Percentiles rank a stretch among this genome's conserved stretches.
These are phyloP conservation scores for Limnanthes douglasii DNA, from an alignment of 345 rosid genomes.

Conservation along the genomic window DNA sequence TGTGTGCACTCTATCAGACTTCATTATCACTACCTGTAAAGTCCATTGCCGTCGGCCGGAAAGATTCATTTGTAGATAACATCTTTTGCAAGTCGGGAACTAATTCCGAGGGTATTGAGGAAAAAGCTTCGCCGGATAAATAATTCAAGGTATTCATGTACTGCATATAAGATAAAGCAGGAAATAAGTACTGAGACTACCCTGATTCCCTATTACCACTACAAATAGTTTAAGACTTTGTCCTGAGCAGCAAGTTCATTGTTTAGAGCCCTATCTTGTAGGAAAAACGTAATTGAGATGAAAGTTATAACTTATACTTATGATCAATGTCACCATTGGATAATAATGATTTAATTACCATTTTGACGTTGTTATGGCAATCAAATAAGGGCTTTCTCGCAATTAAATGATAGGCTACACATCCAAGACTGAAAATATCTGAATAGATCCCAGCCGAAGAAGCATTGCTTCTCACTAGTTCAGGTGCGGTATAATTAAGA, in stretches of 20 bases:
- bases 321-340: too few relatives aligned
- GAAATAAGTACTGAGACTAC: too few relatives aligned
- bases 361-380: conserved; percentile 94
- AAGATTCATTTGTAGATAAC: conserved; percentile 76
- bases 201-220: neutral
- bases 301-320: too few relatives aligned
- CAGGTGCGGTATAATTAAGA: conserved; percentile 90
- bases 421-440: conserved; percentile 94
- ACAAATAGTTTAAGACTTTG: neutral
- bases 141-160: conserved; percentile 80
- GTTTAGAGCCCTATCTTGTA: too few relatives aligned
- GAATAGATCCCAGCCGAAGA: conserved; percentile 63
- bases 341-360: too few relatives aligned
- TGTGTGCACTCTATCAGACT: conserved; percentile 4
- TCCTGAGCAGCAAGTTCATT: too few relatives aligned
- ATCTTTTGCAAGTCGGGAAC: conserved; percentile 82
- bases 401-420: conserved; percentile 85
- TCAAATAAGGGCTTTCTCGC: conserved; percentile 80
- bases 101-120: conserved; percentile 67
- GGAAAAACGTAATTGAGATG: too few relatives aligned
- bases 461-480: conserved; percentile 57
- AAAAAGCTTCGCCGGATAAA: conserved; percentile 79
- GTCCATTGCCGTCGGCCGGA: conserved; percentile 80
- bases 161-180: conserved; percentile 53
- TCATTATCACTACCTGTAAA: conserved; percentile 51